Evolutionary conservation across 805 yeast species (phyloP), one percentile per base, ranked within the genome.

Genomic region (Saturnispora serradocipensis): DNA sequence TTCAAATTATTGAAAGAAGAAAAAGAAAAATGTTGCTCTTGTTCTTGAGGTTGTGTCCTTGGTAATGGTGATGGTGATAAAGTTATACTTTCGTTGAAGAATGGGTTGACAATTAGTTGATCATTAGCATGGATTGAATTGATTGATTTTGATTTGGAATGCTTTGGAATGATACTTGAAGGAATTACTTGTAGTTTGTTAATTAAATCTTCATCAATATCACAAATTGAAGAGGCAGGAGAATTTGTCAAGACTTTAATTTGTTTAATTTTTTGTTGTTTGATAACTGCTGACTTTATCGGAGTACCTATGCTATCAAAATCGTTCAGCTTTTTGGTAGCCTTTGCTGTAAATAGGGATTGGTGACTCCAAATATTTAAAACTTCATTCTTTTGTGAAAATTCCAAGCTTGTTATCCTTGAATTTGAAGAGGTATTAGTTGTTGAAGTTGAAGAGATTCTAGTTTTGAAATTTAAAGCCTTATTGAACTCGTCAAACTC

Each of bases 291-390:
- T 16, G 58, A 56, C 16, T 45, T 47, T 22, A 53, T 53, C 8
- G 67, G 67, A 40, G 64, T 61, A 45, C 59, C 56, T 15, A 64
- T 58, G 48, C 64, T 57, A 53, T 65, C 66, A 57, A 63, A 65
- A 32, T 45, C 56, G 49, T 49, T 40, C 53, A 51, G 18, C 51
- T 50, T 48, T 51, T 56, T 51, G 47, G 59, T 24, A 32, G 59
- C 18, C 52, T 48, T 38, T 46, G 59, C 48, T 4, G 32, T 25
- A 56, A 53, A 66, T 5, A 54, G 44, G 16, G 61, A 60, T 54
- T 68, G 72, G 6, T 61, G 58, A 25, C 67, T 64, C 72, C 72
- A 68, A 36, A 68, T 68, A 2, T 67, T 59, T 28, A 64, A 45
- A 7, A 67, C 53, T 11, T 64, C 69, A 3, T 54, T 52, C 43